Evolutionary conservation across 1,139 yeast genomes (phyloP), one percentile per base, ranked within the genome.

Genomic region (Kurtzmaniella quercitrusa): DNA sequence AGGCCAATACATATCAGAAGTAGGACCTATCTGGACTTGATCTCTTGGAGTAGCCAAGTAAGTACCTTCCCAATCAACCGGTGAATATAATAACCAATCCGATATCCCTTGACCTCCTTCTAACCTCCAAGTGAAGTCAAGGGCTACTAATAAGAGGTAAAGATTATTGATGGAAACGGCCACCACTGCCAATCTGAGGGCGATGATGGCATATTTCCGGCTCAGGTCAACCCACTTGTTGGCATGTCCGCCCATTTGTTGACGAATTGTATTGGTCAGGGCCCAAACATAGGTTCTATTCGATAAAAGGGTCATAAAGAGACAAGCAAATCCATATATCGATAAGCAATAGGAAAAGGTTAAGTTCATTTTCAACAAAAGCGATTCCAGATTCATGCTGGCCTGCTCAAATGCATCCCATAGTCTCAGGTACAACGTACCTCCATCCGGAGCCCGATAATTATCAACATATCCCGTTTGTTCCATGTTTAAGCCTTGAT

Each of bases 271-370:
- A 50, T 85, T 68, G 0, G 85, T 73, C 7, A 85, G 74, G 0
- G 90, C 90, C 64, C 84, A 78, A 6, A 80, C 82, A 45, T 79
- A 66, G 0, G 87, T 82, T 44, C 91, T 63, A 58, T 85, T 84
- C 56, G 84, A 64, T 1, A 83, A 56, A 3, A 84, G 68, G 0
- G 89, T 87, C 73, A 84, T 81, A 10, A 76, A 62, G 70, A 84
- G 74, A 59, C 90, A 60, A 40, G 68, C 46, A 10, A 68, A 48
- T 1, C 73, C 75, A 45, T 69, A 69, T 21, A 63, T 50, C 8
- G 73, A 67, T 44, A 65, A 64, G 44, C 68, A 60, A 49, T 68
- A 69, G 21, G 63, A 57, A 33, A 56, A 48, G 21, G 25, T 12
- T 10, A 31, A 31, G 18, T 31, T 31, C 18, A 31, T 16, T 10